Conservation (phyloP, 2,329 filamentous ascomycete genomes). For the Dothistroma septosporum region DNA sequence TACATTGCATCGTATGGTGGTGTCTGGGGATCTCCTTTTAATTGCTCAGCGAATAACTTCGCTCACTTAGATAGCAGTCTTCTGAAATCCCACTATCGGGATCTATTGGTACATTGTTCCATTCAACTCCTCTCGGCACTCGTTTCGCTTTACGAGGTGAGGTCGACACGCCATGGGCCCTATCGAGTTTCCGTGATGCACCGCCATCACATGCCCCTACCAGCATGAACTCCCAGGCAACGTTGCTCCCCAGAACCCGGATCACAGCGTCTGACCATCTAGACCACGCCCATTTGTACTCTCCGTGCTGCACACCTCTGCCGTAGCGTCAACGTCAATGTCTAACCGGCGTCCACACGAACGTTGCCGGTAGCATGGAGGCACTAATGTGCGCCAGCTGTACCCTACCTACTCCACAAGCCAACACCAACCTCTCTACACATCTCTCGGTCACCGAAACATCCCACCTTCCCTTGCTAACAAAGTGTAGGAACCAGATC, state of each 20-base stretch:
- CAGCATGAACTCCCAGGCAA: neutral
- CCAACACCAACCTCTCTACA: no score
- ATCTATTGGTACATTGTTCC: neutral
- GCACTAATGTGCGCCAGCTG: no score
- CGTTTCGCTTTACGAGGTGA: neutral
- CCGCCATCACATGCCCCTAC: neutral
- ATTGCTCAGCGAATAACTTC: neutral
- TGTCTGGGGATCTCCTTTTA: neutral
- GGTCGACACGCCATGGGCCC: neutral
- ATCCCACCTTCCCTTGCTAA: no score
- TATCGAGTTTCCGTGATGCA: no score
- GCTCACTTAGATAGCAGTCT: neutral
- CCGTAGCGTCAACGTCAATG: no score
- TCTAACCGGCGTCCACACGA: no score
- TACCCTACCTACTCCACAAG: no score
- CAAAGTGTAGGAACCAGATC: no score
- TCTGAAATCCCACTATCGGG: neutral
- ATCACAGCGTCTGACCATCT: neutral
- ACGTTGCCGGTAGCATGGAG: no score
- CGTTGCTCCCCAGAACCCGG: neutral
- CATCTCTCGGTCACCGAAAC: no score
- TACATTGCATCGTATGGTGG: neutral
- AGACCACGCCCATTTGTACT: neutral
- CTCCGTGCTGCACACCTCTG: neutral
- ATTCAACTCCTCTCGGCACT: neutral